A percentile compares a stretch with the other conserved stretches of the same genome.
Evolutionary conservation across 768 basidiomycete genomes (phyloP).

Genomic region (Baorangia bicolor): DNA sequence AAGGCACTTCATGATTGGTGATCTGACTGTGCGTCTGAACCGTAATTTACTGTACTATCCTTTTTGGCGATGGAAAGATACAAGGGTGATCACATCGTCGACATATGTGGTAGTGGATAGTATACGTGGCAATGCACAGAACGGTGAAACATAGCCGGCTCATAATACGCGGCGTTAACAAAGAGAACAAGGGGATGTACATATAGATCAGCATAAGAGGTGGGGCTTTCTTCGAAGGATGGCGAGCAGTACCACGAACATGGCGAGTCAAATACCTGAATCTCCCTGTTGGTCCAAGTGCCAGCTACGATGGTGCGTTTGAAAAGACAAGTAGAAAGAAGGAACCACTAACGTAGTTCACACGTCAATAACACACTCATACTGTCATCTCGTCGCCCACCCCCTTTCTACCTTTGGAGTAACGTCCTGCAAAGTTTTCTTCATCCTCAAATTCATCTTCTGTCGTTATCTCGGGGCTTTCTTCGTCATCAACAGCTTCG

Average conservation of each 20-base stretch:
- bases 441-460: slow-evolving; percentile 80
- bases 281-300: slow-evolving; percentile 23
- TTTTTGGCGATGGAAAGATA: slow-evolving; percentile 2
- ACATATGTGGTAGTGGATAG: slow-evolving; percentile 28
- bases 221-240: background rate
- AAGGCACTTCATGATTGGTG: slow-evolving; percentile 73
- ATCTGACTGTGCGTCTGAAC: slow-evolving; percentile 2
- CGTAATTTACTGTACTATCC: background rate
- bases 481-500: slow-evolving; percentile 50
- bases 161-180: slow-evolving; percentile 11
- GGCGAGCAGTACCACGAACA: slow-evolving; percentile 7
- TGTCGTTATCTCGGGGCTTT: slow-evolving; percentile 48
- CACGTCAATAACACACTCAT: slow-evolving; percentile 22
- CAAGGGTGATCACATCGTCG: slow-evolving; percentile 23
- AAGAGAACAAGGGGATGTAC: slow-evolving; percentile 1
- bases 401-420: slow-evolving; percentile 57
- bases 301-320: slow-evolving; percentile 6
- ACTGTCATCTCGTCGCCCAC: slow-evolving; percentile 35
- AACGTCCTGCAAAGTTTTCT: slow-evolving; percentile 62
- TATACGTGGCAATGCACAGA: slow-evolving; percentile 15
- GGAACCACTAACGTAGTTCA: slow-evolving; percentile 10
- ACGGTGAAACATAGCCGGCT: background rate
- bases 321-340: slow-evolving; percentile 7
- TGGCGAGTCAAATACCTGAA: slow-evolving; percentile 14
- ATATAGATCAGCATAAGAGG: slow-evolving; percentile 4